phyloP scores from a whole-genome alignment of 129 eudicot genomes.

The Mikania micrantha region DNA sequence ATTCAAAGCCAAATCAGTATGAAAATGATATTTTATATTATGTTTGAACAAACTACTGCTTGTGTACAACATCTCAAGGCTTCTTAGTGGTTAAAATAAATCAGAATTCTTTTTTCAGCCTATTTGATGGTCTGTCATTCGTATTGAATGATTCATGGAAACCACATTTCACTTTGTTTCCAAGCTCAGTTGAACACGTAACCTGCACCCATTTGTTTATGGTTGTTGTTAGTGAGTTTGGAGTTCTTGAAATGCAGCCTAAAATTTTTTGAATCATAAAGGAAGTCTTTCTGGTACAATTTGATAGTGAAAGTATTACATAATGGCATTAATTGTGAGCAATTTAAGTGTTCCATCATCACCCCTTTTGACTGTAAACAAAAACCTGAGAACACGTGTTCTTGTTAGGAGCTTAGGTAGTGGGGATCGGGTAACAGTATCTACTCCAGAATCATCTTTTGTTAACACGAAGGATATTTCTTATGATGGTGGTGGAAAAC shows the following conservation, averaged over 20 bases:
- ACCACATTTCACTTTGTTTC: conserved; percentile 15
- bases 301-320: neutral
- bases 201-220: conserved; percentile 5
- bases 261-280: neutral
- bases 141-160: conserved; percentile 23
- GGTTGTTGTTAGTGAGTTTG: conserved; percentile 8
- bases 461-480: conserved; percentile 18
- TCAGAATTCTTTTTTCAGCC: too few relatives aligned
- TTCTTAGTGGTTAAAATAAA: too few relatives aligned
- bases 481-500: conserved; percentile 22
- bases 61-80: too few relatives aligned
- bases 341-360: conserved; percentile 17
- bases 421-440: conserved; percentile 22
- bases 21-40: too few relatives aligned
- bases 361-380: conserved; percentile 20
- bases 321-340: conserved; percentile 11
- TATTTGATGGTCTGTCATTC: conserved; percentile 30
- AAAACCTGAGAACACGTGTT: conserved; percentile 26
- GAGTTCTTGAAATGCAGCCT: neutral
- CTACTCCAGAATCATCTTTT: conserved; percentile 28
- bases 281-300: neutral
- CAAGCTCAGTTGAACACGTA: conserved; percentile 18
- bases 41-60: too few relatives aligned
- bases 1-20: too few relatives aligned
- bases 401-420: conserved; percentile 32